Base-by-base conservation (phyloP, 73 alveolate species). In the Stentor coeruleus region DNA sequence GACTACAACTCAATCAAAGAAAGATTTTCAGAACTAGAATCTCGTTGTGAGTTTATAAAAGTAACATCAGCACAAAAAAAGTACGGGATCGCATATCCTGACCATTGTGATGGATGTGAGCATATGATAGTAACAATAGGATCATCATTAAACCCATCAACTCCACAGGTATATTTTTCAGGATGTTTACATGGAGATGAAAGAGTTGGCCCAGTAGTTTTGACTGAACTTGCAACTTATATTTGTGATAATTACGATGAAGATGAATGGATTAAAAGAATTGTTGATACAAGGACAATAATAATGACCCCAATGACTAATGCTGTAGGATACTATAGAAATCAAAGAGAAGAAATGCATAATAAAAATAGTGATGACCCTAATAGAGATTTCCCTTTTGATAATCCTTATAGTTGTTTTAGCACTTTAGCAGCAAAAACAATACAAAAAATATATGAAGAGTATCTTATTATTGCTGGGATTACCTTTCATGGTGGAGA, bases 161-260 rank as follows among this genome's bases (percentile, higher is more conserved):
- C 94, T 59, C 96, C 97, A 3, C 92, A 93, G 84, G 93, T 93
- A 28, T 95, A 93, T 77, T 82, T 96, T 49, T 91, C 98, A 74
- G 99, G 99, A n/a, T 76, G 96, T 2, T 84, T 96, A 58, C 99
- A 96, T 82, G 99, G 99, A 35, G 93, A 96, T 82, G 99, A 96
- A 79, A 88, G 93, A 55, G 76, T 96, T 55, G 99, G 99, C 33
- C 95, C 98, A 4, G 76, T 92, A 41, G 90, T 93, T n/a, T 90
- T 92, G 73, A 83, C 89, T 35, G 97, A 96, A 83, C 92, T 90
- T 41, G 97, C 89, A 4, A 84, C 66, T 59, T 91, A 86, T 83
- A 82, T 96, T 42, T 81, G 93, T 14, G 86, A 91, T 66, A 81
- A 89, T 39, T 77, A 86, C 74, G 86, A 84, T 39, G 81, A 57